Base-by-base conservation (phyloP, 169 alveolate species). In the Cyclospora cayetanensis region DNA sequence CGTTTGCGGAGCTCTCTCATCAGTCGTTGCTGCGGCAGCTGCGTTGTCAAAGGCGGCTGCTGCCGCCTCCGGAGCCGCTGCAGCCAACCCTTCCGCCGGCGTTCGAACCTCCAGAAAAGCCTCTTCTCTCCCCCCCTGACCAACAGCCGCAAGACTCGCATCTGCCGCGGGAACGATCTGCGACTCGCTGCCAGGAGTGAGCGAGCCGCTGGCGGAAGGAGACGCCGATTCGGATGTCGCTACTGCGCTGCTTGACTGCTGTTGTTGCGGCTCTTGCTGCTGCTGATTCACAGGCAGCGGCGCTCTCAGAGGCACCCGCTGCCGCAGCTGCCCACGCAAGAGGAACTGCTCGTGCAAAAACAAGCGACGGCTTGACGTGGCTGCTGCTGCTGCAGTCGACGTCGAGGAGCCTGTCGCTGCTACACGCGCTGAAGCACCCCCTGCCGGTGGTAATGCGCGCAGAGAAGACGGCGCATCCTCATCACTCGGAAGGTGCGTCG, bases 241-340 rank as follows among this genome's bases (percentile, higher is more conserved):
- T 11, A 50, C 53, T 27, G 53, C 37, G 80, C 39, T 68, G 7
- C 29, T 43, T 31, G 31, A 50, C 80, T 68, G 80, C 29, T 68
- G 80, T 22, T 68, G 80, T 50, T 68, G 80, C 80, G n/a, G 80
- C 80, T 29, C 53, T 7, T 68, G 53, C 52, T 34, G 37, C 52
- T 68, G 80, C n/a, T n/a, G n/a, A n/a, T n/a, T n/a, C n/a, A n/a
- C n/a, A n/a, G n/a, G n/a, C 80, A 35, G 80, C 80, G 18, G 37
- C 52, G 80, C 15, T 34, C 53, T 9, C 37, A 34, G 20, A 1
- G 50, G 39, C 29, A 68, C 0, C 31, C 80, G 80, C 29, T 31
- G 53, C 2, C 80, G 80, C 52, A 43, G 7, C 43, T 68, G 50
- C 4, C 80, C 80, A 1, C 50, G 39, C 53, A 68, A 12, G 31